Evolutionary conservation across 73 alveolate species (phyloP).

Genomic region (Tetrahymena malaccensis): DNA sequence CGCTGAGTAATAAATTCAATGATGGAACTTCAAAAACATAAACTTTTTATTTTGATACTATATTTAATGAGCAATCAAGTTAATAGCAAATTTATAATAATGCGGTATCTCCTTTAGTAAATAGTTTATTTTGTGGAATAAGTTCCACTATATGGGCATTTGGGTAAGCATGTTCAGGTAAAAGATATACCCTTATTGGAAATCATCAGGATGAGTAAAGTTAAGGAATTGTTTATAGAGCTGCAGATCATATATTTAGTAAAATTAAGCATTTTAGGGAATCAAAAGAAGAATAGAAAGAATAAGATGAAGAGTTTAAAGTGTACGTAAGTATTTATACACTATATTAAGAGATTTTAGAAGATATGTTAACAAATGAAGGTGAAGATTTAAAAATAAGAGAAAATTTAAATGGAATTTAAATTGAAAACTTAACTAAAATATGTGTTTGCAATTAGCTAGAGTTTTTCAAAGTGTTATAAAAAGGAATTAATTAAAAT

Average conservation of each 20-base stretch:
- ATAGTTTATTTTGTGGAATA: not conserved
- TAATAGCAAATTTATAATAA: not conserved
- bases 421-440: not conserved
- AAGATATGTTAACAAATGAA: not conserved
- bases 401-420: too few relatives aligned
- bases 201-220: not conserved
- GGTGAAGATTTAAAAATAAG: too few relatives aligned
- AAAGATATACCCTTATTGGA: not conserved
- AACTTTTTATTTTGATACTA: not conserved
- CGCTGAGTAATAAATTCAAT: too few relatives aligned
- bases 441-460: too few relatives aligned
- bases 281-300: not conserved
- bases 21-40: too few relatives aligned
- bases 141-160: not conserved
- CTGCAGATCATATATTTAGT: not conserved
- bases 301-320: not conserved
- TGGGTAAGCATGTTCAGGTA: not conserved
- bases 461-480: not conserved
- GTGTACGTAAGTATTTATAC: not conserved
- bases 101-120: not conserved
- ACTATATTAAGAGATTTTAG: not conserved
- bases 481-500: not conserved
- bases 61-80: not conserved
- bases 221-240: not conserved
- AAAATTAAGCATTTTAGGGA: too few relatives aligned